phyloP scores from a whole-genome alignment of 1,284 basidiomycete species.

The Blastosporella zonata region DNA sequence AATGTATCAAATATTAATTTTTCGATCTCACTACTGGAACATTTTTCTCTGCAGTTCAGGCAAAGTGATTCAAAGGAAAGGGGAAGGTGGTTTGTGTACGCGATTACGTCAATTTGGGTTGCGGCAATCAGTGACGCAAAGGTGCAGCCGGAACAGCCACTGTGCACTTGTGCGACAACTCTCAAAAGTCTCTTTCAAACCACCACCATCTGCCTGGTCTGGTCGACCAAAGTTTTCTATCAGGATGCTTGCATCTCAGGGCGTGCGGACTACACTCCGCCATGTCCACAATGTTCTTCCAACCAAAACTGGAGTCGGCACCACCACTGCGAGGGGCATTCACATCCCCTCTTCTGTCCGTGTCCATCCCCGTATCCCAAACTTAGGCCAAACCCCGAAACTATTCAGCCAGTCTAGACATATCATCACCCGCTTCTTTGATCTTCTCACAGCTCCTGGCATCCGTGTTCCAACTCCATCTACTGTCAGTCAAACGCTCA shows the following conservation, averaged over 20 bases:
- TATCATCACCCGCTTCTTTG: constrained; percentile 52
- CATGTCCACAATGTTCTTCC: constrained; percentile 30
- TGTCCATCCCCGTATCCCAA: constrained; percentile 27
- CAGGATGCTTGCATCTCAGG: constrained; percentile 58
- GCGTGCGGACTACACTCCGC: constrained; percentile 36
- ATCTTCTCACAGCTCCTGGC: constrained; percentile 57
- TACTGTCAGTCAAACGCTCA: constrained; percentile 36
- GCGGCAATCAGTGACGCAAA: constrained; percentile 10
- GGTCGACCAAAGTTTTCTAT: constrained; percentile 6
- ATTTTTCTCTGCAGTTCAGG: no score
- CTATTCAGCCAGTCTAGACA: constrained; percentile 53
- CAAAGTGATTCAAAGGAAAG: no score
- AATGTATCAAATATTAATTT: constrained; percentile 1
- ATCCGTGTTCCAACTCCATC: constrained; percentile 35
- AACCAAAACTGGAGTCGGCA: constrained; percentile 26
- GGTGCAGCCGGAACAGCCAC: background rate
- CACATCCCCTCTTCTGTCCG: constrained; percentile 37
- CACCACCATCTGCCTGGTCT: constrained; percentile 6
- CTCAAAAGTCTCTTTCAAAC: background rate
- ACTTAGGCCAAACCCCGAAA: constrained; percentile 39
- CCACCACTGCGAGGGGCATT: constrained; percentile 36
- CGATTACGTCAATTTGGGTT: constrained; percentile 2
- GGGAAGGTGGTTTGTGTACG: background rate
- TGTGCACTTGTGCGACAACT: background rate
- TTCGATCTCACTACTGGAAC: background rate